Evolutionary conservation across 164 flowering plant species (phyloP), one percentile per base, ranked within the genome.

Genomic region (Vitis cinerea): DNA sequence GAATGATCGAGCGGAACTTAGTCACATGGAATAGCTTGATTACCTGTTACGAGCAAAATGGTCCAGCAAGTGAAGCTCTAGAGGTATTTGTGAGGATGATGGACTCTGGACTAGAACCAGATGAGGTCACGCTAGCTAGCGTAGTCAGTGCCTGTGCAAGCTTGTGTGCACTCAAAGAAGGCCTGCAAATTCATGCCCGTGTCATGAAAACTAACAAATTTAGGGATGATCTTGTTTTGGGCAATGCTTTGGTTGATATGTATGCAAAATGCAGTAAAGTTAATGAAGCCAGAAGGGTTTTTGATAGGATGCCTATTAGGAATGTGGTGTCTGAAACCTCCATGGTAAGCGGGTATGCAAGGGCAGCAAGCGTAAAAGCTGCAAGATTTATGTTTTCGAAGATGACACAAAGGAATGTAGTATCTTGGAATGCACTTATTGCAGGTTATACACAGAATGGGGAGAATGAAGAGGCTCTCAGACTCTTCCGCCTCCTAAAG

Each of bases 351-450:
- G 94, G 91, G 12, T 87, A 84, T 80, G 87, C 91, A 56, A 87
- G 78, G 73, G 83, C 83, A 23, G 79, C 83, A 14, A 80, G 84
- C 65, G 81, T 87, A 15, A 78, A 74, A 50, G 72, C 67, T 66
- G 94, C 94, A 48, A 82, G 86, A 63, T 75, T 56, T 5, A 71
- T 89, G 85, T 89, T 89, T 67, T 62, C 75, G 15, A 79, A 74
- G 50, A 87, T 86, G 91, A 72, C n/a, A 53, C 88, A 84, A 71
- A 83, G 74, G 69, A 83, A 89, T 69, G 73, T 87, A 10, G 85
- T 89, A 14, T 84, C 90, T 44, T 89, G 94, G 94, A 89, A 89
- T 72, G 91, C 91, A 9, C 86, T 89, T 15, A 89, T 89, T 64
- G 87, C 93, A 11, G 93, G 93, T 4, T 87, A 85, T 68, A 83